Percentiles rank a stretch among this genome's conserved stretches.
Evolutionary conservation across 257 asterid species (phyloP).

Genomic region (Mitragyna speciosa): DNA sequence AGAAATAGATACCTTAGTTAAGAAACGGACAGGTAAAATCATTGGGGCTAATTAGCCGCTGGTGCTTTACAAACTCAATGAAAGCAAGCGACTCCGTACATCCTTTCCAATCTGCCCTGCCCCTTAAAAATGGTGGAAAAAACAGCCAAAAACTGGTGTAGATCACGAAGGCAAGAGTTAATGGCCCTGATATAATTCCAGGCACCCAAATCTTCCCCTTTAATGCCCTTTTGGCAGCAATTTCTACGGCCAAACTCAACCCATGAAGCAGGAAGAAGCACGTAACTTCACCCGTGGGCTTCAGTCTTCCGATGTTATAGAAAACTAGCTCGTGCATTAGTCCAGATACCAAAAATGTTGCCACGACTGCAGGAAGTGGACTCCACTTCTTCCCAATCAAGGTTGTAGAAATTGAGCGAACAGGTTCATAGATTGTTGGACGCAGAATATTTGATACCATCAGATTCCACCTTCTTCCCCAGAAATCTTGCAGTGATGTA

Average conservation of each 20-base stretch:
- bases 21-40: constrained; percentile 47
- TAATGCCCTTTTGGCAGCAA: constrained; percentile 30
- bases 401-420: neutral
- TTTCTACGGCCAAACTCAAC: constrained; percentile 32
- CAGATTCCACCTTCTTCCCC: constrained; percentile 68
- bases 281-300: constrained; percentile 44
- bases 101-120: constrained; percentile 38
- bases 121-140: constrained; percentile 51
- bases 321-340: constrained; percentile 64
- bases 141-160: constrained; percentile 50
- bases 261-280: constrained; percentile 52
- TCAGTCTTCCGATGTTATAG: constrained; percentile 42
- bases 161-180: constrained; percentile 40
- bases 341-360: constrained; percentile 57
- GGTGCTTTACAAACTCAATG: constrained; percentile 41
- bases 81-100: constrained; percentile 61
- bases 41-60: constrained; percentile 39
- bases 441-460: constrained; percentile 46
- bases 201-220: constrained; percentile 21
- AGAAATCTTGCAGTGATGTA: constrained; percentile 59
- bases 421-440: constrained; percentile 38
- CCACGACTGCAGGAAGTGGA: constrained; percentile 23
- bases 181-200: constrained; percentile 33
- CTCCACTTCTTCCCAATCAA: constrained; percentile 27
- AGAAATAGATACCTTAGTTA: neutral